These are phyloP conservation scores for Phytophthora megakarya DNA, from an alignment of 352 stramenopile genomes.

Conservation along the genomic window DNA sequence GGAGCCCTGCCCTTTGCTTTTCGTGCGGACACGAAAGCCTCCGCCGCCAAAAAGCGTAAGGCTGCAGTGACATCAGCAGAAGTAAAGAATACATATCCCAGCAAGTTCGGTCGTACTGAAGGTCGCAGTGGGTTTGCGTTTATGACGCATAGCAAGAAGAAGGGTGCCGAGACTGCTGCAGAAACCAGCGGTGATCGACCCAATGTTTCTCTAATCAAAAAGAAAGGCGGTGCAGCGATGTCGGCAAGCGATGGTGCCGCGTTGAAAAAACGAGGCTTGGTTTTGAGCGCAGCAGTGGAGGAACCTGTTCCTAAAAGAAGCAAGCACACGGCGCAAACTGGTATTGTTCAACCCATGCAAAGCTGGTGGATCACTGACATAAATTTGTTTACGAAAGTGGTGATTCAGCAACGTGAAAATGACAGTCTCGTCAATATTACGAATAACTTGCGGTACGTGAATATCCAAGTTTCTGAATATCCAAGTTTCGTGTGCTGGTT, in stretches of 20 bases:
- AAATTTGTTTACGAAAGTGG: conserved; percentile 1
- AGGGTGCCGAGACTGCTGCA: not conserved
- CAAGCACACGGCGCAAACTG: conserved; percentile 11
- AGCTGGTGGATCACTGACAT: not conserved
- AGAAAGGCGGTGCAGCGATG: conserved; percentile 1
- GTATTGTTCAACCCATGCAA: conserved; percentile 18
- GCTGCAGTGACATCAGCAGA: conserved; percentile 4
- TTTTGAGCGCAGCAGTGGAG: conserved; percentile 7
- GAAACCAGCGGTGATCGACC: not conserved
- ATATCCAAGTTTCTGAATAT: not conserved
- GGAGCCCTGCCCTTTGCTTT: conserved; percentile 18
- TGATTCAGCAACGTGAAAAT: not conserved
- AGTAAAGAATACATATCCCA: conserved; percentile 11
- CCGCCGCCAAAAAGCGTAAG: conserved; percentile 36
- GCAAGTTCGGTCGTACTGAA: conserved; percentile 8
- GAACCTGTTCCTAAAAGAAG: conserved; percentile 22
- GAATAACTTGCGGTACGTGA: not conserved
- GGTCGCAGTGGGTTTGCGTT: not conserved
- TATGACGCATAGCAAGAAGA: conserved; percentile 3
- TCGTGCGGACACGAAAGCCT: conserved; percentile 30
- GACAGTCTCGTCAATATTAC: not conserved
- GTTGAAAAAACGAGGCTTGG: conserved; percentile 32
- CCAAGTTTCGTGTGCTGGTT: too few relatives aligned
- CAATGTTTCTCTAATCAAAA: conserved; percentile 1
- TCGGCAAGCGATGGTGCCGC: conserved; percentile 7